Base-by-base conservation (phyloP, 179 eudicot genomes). In the Silene noctiflora region DNA sequence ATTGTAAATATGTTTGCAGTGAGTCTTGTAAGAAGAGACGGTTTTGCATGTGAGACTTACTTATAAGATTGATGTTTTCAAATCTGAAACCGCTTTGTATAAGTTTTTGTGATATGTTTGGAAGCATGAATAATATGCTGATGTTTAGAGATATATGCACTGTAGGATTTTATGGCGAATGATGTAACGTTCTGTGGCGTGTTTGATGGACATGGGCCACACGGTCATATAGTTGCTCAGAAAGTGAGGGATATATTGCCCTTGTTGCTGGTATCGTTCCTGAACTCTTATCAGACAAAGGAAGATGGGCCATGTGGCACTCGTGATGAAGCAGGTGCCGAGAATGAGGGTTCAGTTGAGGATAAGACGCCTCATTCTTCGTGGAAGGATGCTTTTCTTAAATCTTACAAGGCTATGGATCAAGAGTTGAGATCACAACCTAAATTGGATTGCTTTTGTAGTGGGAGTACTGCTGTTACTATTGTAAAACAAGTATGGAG, bases 121-220 rank as follows among this genome's bases (percentile, higher is more conserved):
- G 16, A 25, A 67, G 42, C 61, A 76, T 76, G 65, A 51, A 17
- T 21, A 17, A 3, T 53, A 59, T 53, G 75, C 76, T 76, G 46
- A 53, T 33, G 20, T 58, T 70, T 39, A 71, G 60, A 56, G 39
- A 73, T 25, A 65, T 75, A 22, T 72, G 35, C 6, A 17, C 27
- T 86, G 81, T 78, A 94, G 98, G 98, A 91, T 86, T 94, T 89
- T 75, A 88, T 90, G 89, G 75, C 77, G 22, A 95, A 89, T 9
- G 95, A 89, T 86, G 82, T 87, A 79, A 94, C 91, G 12, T 94
- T 93, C 71, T 87, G 90, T 73, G 98, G 98, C 24, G 88, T 93
- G 53, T 93, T 93, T 74, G 98, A 93, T 84, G 97, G 97, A 61
- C 96, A 93, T 69, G 99, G 99, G 62, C 99, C 98, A n/a, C 86